Base-by-base conservation (phyloP, 371 early-diverging fungal species). In the Mortierella sp. region DNA sequence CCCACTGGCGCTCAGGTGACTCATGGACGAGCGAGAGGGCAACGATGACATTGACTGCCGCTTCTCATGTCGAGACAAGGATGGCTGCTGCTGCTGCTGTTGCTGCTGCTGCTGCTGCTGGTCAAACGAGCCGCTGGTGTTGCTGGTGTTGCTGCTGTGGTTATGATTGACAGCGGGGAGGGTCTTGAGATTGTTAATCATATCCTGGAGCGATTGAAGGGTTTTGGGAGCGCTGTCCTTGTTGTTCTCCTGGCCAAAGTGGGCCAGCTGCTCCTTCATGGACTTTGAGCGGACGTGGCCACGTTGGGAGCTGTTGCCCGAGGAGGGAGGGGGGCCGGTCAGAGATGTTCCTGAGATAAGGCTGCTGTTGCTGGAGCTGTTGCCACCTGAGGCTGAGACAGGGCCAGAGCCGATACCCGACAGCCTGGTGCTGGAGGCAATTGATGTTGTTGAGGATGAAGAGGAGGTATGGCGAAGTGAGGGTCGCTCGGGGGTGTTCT, bases 121-220 rank as follows among this genome's bases (percentile, higher is more conserved):
- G 43, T 71, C 43, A 40, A 40, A 40, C 43, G 43, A 40, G 76
- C 26, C 24, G 59, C 5, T 55, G 72, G 37, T 76, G 76, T 40
- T 53, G 44, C 46, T 46, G 31, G 26, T 43, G 61, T 37, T 26
- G 26, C 19, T n/a, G 69, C 26, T 40, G 24, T 57, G 76, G 46
- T 40, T 26, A 16, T 74, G 77, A 51, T 76, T 80, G 48, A 78
- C 46, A 11, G 91, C 88, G 26, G 93, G 93, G 48, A 93, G 64
- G 37, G 86, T 88, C 74, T 91, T 91, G 51, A 93, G 74, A n/a
- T 90, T 91, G 48, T 89, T 90, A 77, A 93, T 92, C 83, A 93
- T 91, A 46, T 91, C 89, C 57, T 93, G 91, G 10, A 93, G 83
- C 1, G 90, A 90, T 64, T 91, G 89, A 5, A 91, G 88, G 11